Base-by-base conservation (phyloP, 345 rosid species). In the Linum trigynum region DNA sequence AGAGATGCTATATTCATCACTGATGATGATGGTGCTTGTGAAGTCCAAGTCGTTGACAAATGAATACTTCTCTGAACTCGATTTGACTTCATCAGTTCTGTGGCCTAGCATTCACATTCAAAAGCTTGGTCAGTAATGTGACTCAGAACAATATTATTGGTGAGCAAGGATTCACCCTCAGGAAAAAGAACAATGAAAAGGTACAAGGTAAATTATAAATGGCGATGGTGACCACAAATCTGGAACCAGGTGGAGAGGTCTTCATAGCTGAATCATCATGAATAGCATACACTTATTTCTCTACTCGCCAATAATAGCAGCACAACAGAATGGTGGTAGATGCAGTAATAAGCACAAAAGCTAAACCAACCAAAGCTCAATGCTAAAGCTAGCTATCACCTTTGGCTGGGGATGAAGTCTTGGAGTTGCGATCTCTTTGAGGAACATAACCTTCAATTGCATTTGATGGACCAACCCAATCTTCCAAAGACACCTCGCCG, bases 381-480 rank as follows among this genome's bases (percentile, higher is more conserved):
- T 3, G 53, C 4, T 5, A 32, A 5, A 38, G 7, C 6, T 65
- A 83, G 89, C 87, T 58, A 64, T 74, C 72, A n/a, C n/a, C 48
- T 65, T 53, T 65, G 62, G 57, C 76, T 11, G 64, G 56, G 37
- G 38, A 57, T 15, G 69, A 65, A 58, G 75, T 59, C 37, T 71
- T 75, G 55, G 64, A 56, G 62, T 62, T 68, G 38, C 70, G 64
- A 36, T 79, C 76, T 58, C 66, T 67, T 3, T 69, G 73, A 2
- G 96, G 97, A 72, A 88, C 86, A 76, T 90, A 88, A 61, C 99
- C 97, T 77, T 92, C 96, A 68, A 92, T 83, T 39, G 97, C 92
- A 79, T 80, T 76, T 10, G 92, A 84, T 42, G 92, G 85, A 66
- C 96, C 96, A 68, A 69, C 71, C 84, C 85, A 83, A 62, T 80